Conservation (phyloP, 345 rosid species). For the Murraya paniculata region DNA sequence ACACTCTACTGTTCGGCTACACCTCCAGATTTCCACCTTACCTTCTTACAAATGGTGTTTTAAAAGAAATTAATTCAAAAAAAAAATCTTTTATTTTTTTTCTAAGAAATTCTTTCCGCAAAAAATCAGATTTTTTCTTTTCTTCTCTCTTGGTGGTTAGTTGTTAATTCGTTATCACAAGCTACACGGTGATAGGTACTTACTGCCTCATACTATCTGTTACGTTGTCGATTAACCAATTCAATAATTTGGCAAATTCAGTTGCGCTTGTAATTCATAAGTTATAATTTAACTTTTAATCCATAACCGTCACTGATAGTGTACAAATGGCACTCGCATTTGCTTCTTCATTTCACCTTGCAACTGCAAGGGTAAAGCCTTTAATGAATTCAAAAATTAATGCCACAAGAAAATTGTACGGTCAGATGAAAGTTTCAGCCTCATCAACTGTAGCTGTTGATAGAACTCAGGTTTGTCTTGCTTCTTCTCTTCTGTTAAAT, state of each 20-base stretch:
- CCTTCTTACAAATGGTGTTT: background rate
- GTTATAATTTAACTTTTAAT: background rate
- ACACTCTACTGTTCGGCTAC: background rate
- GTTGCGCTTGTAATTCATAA: background rate
- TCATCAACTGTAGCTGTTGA: slow-evolving; percentile 43
- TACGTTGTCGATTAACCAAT: background rate
- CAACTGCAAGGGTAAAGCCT: slow-evolving; percentile 25
- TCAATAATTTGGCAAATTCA: background rate
- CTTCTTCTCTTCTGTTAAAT: background rate
- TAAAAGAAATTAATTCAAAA: too few species aligned
- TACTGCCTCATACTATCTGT: background rate
- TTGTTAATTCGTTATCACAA: too few species aligned
- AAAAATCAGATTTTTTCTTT: background rate
- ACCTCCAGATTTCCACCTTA: background rate
- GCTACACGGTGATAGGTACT: too few species aligned
- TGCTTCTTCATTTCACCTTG: slow-evolving; percentile 34
- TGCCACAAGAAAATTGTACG: slow-evolving; percentile 18
- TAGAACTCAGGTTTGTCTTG: slow-evolving; percentile 35
- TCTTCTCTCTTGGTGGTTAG: background rate
- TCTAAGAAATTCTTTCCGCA: background rate
- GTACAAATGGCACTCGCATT: slow-evolving; percentile 42
- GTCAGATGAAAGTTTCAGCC: slow-evolving; percentile 34
- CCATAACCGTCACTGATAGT: background rate
- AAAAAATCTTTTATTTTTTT: background rate
- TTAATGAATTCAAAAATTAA: slow-evolving; percentile 12